Evolutionary conservation across 768 basidiomycete genomes (phyloP), one percentile per base, ranked within the genome.

Genomic region (Kwoniella shandongensis): DNA sequence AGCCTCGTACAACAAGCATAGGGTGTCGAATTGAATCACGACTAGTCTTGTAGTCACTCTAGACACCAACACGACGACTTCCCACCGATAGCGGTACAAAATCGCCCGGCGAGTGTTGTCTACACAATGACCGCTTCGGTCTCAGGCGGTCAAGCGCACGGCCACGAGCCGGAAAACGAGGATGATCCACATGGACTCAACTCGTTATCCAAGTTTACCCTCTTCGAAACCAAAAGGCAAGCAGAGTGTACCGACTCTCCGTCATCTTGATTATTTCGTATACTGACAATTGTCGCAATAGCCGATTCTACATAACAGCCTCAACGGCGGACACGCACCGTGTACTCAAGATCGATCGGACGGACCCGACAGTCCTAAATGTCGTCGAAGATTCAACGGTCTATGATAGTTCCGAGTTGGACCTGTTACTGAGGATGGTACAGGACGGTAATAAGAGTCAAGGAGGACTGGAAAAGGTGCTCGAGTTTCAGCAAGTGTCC

Each of bases 341-440:
- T 18, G 89, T 99, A 54, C 83, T 97, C 70, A 96, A 92, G 80
- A 86, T 99, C 51, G 92, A 99, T 76, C 81, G 94, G 38, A 91
- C 88, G 1, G 82, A 84, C 0, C 86, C 86, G 54, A 83, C 85
- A 27, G 86, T 88, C 59, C 80, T 96, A 11, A 78, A 79, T 23
- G 84, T 96, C 2, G 81, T 91, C 23, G 91, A 97, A 66, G 96
- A 97, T 73, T 85, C 89, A 38, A 85, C 86, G 0, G 84, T 89
- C 22, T 99, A 99, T 76, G 88, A 83, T 47, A 86, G 87, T 23
- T 87, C 85, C 72, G 88, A 98, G 77, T 89, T 96, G 85, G 88
- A 84, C 48, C 85, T 86, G 30, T 84, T 98, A 80, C 80, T 97
- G 62, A 89, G 88, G 78, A 96, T 94, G 90, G 81, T 98, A 8